Evolutionary conservation across 1,284 basidiomycete species (phyloP), one percentile per base, ranked within the genome.

Genomic region (Rhodotorula sp.): DNA sequence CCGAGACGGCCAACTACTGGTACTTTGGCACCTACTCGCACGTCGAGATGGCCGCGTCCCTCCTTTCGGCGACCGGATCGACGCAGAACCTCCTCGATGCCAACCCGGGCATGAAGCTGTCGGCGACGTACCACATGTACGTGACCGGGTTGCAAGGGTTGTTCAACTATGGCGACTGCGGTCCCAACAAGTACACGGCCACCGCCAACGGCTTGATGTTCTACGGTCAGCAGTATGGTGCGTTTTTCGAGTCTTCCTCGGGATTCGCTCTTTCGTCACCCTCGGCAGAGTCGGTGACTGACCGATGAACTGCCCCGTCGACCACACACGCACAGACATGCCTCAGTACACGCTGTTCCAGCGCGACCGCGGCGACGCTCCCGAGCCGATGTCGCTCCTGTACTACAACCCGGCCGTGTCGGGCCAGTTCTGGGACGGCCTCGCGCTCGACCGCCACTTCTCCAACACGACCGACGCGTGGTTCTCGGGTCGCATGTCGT

Each of bases 301-400:
- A n/a, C n/a, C n/a, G n/a, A n/a, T n/a, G n/a, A n/a, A n/a, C n/a
- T n/a, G n/a, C n/a, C n/a, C n/a, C n/a, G n/a, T n/a, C n/a, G n/a
- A n/a, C n/a, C n/a, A n/a, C n/a, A n/a, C n/a, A 77, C 77, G 69
- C 78, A 26, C 60, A 64, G 64, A 68, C 76, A 64, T 81, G 70
- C 91, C 95, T 18, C 82, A 84, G 76, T 95, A 89, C 81, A 85
- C 88, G 21, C 86, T 99, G 64, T 94, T 89, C 87, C 95, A 99
- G 83, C 91, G 95, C 71, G 95, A 99, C 80, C 91, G 90, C 77
- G 78, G 79, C 49, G 95, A 98, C 79, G 89, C 93, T 2, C 83
- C 89, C 26, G 95, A 99, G 75, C 95, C 95, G 0, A 71, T 89
- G 87, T 88, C 88, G 79, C 95, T 99, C 92, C 95, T 99, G 85